A percentile compares a stretch with the other conserved stretches of the same genome.
These are phyloP conservation scores for Hirsutella minnesotensis DNA, from an alignment of 2,329 filamentous ascomycete species.

Conservation along the genomic window DNA sequence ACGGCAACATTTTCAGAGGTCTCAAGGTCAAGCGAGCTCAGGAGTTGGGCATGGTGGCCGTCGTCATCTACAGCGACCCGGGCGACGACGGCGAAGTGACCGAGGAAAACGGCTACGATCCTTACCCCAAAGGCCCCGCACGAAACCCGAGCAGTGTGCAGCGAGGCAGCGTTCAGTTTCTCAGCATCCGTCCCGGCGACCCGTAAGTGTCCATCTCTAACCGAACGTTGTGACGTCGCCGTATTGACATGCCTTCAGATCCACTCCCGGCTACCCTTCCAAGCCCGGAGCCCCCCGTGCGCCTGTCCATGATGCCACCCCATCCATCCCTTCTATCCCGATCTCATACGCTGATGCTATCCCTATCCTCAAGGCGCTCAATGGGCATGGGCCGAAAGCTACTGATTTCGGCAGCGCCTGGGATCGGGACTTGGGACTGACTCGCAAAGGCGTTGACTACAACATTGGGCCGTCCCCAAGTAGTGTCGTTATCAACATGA, in stretches of 20 bases:
- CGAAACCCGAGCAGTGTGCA: slow-evolving; percentile 83
- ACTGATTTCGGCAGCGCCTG: slow-evolving; percentile 62
- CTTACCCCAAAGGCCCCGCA: slow-evolving; percentile 79
- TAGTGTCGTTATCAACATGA: slow-evolving; percentile 55
- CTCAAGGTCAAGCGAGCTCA: slow-evolving; percentile 89
- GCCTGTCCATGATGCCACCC: slow-evolving; percentile 57
- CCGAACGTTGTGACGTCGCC: background rate
- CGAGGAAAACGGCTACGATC: slow-evolving; percentile 64
- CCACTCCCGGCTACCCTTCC: slow-evolving; percentile 87
- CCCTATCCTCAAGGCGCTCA: slow-evolving; percentile 79
- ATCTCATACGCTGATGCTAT: slow-evolving; percentile 82
- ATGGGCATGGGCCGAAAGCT: slow-evolving; percentile 73
- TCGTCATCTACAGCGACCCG: slow-evolving; percentile 76
- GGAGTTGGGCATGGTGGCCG: slow-evolving; percentile 80
- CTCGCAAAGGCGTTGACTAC: slow-evolving; percentile 73
- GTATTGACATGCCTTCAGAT: slow-evolving; percentile 24
- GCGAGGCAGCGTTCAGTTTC: slow-evolving; percentile 72
- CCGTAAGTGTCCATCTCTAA: slow-evolving; percentile 31
- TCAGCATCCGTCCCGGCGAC: slow-evolving; percentile 59
- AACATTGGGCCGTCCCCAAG: slow-evolving; percentile 75
- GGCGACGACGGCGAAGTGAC: slow-evolving; percentile 78
- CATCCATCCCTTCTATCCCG: slow-evolving; percentile 80
- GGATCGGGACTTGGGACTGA: slow-evolving; percentile 57
- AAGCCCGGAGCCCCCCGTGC: slow-evolving; percentile 75
- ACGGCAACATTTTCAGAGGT: slow-evolving; percentile 78